Percentiles rank a stretch among this genome's conserved stretches.
Conservation (phyloP, 495 filamentous ascomycete genomes). For the Durotheca rogersii region DNA sequence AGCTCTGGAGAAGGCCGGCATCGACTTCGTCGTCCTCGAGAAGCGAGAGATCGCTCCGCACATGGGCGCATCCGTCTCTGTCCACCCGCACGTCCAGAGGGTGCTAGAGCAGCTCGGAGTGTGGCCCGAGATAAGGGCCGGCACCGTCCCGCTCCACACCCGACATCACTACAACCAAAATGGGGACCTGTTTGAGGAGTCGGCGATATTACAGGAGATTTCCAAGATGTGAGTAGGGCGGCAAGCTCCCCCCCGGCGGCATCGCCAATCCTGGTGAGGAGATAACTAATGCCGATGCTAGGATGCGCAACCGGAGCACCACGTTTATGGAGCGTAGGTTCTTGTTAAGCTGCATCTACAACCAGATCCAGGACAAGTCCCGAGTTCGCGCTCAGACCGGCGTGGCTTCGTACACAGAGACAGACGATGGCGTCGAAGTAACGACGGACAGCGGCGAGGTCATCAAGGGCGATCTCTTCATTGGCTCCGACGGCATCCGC, state of each 20-base stretch:
- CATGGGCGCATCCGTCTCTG: conserved; percentile 36
- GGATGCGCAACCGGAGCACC: no score
- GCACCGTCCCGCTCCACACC: conserved; percentile 11
- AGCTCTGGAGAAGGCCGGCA: conserved; percentile 37
- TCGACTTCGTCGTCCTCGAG: conserved; percentile 52
- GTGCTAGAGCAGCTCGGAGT: conserved; percentile 52
- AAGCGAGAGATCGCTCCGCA: conserved; percentile 43
- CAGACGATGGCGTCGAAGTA: conserved; percentile 23
- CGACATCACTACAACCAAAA: conserved; percentile 19
- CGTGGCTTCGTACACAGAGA: conserved; percentile 18
- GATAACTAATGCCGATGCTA: background rate
- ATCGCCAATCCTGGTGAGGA: no score
- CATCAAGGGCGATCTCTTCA: conserved; percentile 24
- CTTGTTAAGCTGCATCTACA: conserved; percentile 18
- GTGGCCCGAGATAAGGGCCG: conserved; percentile 27
- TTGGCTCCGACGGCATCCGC: conserved; percentile 28
- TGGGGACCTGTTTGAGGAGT: conserved; percentile 21
- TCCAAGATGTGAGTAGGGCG: no score
- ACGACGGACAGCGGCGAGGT: conserved; percentile 17
- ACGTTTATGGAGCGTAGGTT: conserved; percentile 28
- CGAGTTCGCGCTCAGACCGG: conserved; percentile 10
- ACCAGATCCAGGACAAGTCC: conserved; percentile 24
- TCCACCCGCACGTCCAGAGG: conserved; percentile 34
- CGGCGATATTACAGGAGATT: conserved; percentile 23
- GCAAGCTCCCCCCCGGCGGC: no score